These are phyloP conservation scores for Trametes gibbosa DNA, from an alignment of 768 basidiomycete species.

Conservation along the genomic window DNA sequence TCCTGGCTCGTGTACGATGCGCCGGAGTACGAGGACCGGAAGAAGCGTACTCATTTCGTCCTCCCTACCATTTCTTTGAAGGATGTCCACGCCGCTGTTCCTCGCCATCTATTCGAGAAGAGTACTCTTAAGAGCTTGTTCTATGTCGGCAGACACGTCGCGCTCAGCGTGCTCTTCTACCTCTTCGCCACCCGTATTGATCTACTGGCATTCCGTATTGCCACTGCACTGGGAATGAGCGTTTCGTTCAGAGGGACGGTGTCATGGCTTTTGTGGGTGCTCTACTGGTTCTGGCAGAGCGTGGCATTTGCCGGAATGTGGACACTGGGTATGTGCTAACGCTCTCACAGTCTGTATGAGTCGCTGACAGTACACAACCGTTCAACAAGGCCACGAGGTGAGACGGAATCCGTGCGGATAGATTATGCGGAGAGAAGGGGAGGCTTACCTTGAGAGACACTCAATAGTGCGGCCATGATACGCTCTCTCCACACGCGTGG, in stretches of 20 bases:
- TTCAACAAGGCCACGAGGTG: slow-evolving; percentile 43
- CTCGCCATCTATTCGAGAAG: slow-evolving; percentile 44
- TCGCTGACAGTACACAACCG: neutral
- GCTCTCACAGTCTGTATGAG: neutral
- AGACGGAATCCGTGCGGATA: too few relatives aligned
- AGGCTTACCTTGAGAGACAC: neutral
- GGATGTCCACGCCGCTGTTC: slow-evolving; percentile 47
- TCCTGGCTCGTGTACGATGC: slow-evolving; percentile 32
- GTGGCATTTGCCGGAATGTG: slow-evolving; percentile 24
- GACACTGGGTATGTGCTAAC: slow-evolving; percentile 20
- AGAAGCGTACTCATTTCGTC: slow-evolving; percentile 35
- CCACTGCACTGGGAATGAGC: neutral
- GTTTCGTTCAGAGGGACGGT: neutral
- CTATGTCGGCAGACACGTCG: slow-evolving; percentile 44
- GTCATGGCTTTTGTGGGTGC: slow-evolving; percentile 13
- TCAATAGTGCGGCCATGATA: slow-evolving; percentile 47
- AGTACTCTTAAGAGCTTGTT: slow-evolving; percentile 42
- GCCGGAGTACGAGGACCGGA: slow-evolving; percentile 49
- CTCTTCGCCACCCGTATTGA: slow-evolving; percentile 39
- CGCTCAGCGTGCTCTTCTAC: slow-evolving; percentile 39
- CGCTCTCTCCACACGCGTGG: slow-evolving; percentile 39
- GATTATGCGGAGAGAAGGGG: too few relatives aligned
- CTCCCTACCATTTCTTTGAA: slow-evolving; percentile 41
- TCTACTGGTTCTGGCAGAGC: slow-evolving; percentile 30
- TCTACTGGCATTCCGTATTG: neutral